Percentiles rank a stretch among this genome's conserved stretches.
Evolutionary conservation across 2,329 filamentous ascomycete genomes (phyloP).

Genomic region (Aspergillus glaucus): DNA sequence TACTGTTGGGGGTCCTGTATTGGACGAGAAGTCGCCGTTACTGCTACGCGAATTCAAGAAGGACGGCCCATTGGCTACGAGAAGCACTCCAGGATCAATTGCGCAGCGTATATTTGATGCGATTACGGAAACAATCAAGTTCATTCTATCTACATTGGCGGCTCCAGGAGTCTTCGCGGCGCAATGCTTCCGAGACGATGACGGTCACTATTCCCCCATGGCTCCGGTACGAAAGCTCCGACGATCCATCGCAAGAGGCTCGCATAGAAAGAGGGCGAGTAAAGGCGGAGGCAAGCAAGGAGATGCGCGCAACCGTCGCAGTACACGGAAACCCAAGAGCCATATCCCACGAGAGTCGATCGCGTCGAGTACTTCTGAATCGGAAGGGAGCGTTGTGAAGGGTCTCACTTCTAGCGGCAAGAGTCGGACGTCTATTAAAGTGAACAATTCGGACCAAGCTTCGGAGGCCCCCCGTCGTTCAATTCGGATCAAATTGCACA

Average conservation of each 20-base stretch:
- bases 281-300: slow-evolving; percentile 18
- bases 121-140: slow-evolving; percentile 68
- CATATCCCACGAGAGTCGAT: slow-evolving; percentile 37
- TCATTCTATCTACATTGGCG: slow-evolving; percentile 70
- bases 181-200: slow-evolving; percentile 73
- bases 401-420: slow-evolving; percentile 16
- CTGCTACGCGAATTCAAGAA: slow-evolving; percentile 48
- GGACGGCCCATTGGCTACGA: slow-evolving; percentile 28
- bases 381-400: slow-evolving; percentile 39
- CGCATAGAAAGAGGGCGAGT: slow-evolving; percentile 13
- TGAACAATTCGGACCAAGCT: slow-evolving; percentile 19
- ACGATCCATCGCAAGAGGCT: slow-evolving; percentile 18
- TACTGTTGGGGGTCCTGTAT: slow-evolving; percentile 11
- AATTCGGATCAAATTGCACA: slow-evolving; percentile 84
- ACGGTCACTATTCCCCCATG: slow-evolving; percentile 72
- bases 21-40: slow-evolving; percentile 61
- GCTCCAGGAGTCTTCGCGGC: slow-evolving; percentile 77
- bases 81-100: slow-evolving; percentile 44
- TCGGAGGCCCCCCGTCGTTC: slow-evolving; percentile 66
- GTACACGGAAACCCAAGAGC: slow-evolving; percentile 25
- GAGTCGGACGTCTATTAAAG: slow-evolving; percentile 17
- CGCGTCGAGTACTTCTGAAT: slow-evolving; percentile 50
- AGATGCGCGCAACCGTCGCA: slow-evolving; percentile 21
- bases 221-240: slow-evolving; percentile 62
- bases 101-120: slow-evolving; percentile 65